Evolutionary conservation across 2,329 filamentous ascomycete species (phyloP), one percentile per base, ranked within the genome.

Genomic region (Penicillium sp.): DNA sequence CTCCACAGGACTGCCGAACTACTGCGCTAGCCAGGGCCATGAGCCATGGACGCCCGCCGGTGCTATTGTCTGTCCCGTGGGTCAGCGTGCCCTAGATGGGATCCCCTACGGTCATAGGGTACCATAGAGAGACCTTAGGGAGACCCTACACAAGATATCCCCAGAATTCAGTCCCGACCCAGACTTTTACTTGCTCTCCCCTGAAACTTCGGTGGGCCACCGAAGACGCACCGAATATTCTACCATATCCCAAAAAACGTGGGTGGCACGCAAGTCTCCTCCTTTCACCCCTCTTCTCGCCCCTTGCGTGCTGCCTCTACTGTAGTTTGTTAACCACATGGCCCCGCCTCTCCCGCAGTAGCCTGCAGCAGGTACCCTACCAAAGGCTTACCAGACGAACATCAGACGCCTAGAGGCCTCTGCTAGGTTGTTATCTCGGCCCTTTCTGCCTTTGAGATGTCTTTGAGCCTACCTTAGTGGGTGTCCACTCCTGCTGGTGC

Each of bases 21-120:
- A 21, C 46, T 33, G 36, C 46, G 26, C 46, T 56, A 51, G 47
- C 31, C 39, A 51, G 34, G 48, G 51, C 40, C 19, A 21, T n/a
- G 58, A 60, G 50, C 58, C 58, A 61, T 56, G 56, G 56, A 36
- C 50, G 34, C 21, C 24, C 24, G 6, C 21, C 24, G 26, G 24
- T 49, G 36, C 36, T 50, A 50, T 45, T 43, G 21, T 29, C 23
- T 19, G 47, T 29, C 36, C n/a, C 50, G 50, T 48, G 50, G 54
- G 46, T 52, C 45, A 14, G 13, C 14, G n/a, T n/a, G n/a, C n/a
- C n/a, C n/a, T n/a, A n/a, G n/a, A n/a, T n/a, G n/a, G n/a, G n/a
- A n/a, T n/a, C n/a, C n/a, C n/a, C n/a, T n/a, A n/a, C n/a, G n/a
- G n/a, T n/a, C n/a, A n/a, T n/a, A n/a, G n/a, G n/a, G n/a, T n/a